A percentile compares a stretch with the other conserved stretches of the same genome.
Conservation (phyloP, 202 grass and related monocot genomes). For the Schoenoplectus tabernaemontani region DNA sequence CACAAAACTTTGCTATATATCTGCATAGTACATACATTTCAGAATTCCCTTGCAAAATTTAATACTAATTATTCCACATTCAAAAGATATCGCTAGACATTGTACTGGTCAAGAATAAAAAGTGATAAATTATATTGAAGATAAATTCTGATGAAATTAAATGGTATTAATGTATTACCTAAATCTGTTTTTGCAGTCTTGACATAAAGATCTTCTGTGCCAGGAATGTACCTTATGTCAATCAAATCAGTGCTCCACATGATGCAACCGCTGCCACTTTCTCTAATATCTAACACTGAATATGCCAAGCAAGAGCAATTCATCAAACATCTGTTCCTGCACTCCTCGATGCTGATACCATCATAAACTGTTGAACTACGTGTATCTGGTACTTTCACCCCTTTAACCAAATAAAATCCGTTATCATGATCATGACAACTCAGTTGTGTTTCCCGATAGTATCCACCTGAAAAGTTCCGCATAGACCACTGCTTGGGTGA, state of each 20-base stretch:
- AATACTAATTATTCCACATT: not conserved
- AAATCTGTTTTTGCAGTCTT: constrained; percentile 39
- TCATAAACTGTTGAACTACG: not conserved
- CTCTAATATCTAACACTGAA: not conserved
- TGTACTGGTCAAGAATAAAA: not conserved
- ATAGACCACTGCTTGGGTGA: constrained; percentile 5
- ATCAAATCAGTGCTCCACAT: constrained; percentile 16
- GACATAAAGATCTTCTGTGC: constrained; percentile 43
- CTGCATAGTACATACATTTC: too few relatives aligned
- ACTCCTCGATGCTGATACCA: constrained; percentile 14
- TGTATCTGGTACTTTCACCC: constrained; percentile 23
- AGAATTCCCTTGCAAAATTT: not conserved
- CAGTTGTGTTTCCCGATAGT: constrained; percentile 2
- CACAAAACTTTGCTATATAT: too few relatives aligned
- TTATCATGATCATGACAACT: not conserved
- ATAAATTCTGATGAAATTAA: not conserved
- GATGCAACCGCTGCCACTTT: constrained; percentile 8
- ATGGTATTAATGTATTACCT: constrained; percentile 24
- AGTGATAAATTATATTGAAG: not conserved
- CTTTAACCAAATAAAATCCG: not conserved
- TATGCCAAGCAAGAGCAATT: constrained; percentile 30
- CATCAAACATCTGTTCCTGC: constrained; percentile 7
- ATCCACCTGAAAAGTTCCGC: constrained; percentile 4
- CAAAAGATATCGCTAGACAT: not conserved
- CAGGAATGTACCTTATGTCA: constrained; percentile 23